phyloP scores from a whole-genome alignment of 768 basidiomycete species.

The Vishniacozyma victoriae region DNA sequence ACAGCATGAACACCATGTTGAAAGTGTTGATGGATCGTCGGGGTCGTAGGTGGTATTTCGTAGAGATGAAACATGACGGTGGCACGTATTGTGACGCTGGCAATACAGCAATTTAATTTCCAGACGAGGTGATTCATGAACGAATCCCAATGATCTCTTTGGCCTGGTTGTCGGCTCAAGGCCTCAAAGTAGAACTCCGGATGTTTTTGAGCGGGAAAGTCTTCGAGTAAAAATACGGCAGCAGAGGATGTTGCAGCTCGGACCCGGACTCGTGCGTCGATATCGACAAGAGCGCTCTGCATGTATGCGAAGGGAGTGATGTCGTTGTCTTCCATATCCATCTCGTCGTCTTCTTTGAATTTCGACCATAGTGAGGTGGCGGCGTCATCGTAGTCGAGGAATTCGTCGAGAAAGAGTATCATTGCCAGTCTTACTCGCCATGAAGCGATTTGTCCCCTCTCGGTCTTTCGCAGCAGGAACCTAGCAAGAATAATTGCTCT shows the following conservation, averaged over 20 bases:
- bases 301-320: conserved; percentile 50
- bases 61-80: conserved; percentile 84
- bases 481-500: conserved; percentile 54
- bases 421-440: conserved; percentile 62
- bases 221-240: conserved; percentile 58
- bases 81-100: conserved; percentile 67
- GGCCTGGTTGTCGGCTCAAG: conserved; percentile 17
- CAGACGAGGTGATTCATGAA: conserved; percentile 74
- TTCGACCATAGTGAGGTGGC: conserved; percentile 53
- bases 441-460: conserved; percentile 51
- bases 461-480: conserved; percentile 55
- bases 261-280: conserved; percentile 78
- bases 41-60: conserved; percentile 56
- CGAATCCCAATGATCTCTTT: conserved; percentile 55
- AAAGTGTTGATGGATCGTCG: conserved; percentile 45
- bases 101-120: conserved; percentile 77
- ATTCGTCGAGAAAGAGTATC: conserved; percentile 61
- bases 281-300: conserved; percentile 56
- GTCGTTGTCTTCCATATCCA: conserved; percentile 20
- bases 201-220: conserved; percentile 67
- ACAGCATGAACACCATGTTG: conserved; percentile 54
- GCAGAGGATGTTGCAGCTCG: conserved; percentile 60
- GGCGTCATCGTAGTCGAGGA: conserved; percentile 57
- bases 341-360: conserved; percentile 30
- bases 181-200: conserved; percentile 49